Evolutionary conservation across 345 rosid genomes (phyloP).

Genomic region (Angophora floribunda): DNA sequence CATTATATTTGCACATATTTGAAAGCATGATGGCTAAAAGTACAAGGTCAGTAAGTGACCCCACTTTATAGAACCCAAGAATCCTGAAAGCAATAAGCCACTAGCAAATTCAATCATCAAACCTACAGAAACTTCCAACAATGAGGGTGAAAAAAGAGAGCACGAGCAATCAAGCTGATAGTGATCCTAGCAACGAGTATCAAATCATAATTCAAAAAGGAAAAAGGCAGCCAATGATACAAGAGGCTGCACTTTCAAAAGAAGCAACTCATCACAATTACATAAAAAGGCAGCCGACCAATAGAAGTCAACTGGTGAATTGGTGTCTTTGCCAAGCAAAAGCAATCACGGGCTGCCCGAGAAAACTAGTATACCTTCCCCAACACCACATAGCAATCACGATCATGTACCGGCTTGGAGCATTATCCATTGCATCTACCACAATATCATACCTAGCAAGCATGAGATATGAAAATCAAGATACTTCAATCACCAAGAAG

Average conservation of each 20-base stretch:
- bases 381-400: slow-evolving; percentile 86
- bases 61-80: background rate
- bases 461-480: slow-evolving; percentile 22
- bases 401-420: slow-evolving; percentile 97
- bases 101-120: background rate
- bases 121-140: background rate
- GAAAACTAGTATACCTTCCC: slow-evolving; percentile 53
- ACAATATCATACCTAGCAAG: slow-evolving; percentile 64
- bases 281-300: background rate
- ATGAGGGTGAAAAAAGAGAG: no score
- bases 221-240: slow-evolving; percentile 48
- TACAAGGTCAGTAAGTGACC: background rate
- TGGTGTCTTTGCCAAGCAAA: background rate
- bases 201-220: background rate
- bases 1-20: background rate
- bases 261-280: background rate
- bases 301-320: background rate
- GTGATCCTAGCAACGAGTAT: background rate
- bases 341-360: background rate
- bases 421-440: slow-evolving; percentile 92
- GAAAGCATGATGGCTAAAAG: background rate
- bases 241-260: slow-evolving; percentile 54
- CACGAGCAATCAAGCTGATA: background rate
- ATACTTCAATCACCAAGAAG: background rate
- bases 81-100: background rate